A percentile compares a stretch with the other conserved stretches of the same genome.
phyloP scores from a whole-genome alignment of 2,329 filamentous ascomycete species.

The Microsporum audouinii region DNA sequence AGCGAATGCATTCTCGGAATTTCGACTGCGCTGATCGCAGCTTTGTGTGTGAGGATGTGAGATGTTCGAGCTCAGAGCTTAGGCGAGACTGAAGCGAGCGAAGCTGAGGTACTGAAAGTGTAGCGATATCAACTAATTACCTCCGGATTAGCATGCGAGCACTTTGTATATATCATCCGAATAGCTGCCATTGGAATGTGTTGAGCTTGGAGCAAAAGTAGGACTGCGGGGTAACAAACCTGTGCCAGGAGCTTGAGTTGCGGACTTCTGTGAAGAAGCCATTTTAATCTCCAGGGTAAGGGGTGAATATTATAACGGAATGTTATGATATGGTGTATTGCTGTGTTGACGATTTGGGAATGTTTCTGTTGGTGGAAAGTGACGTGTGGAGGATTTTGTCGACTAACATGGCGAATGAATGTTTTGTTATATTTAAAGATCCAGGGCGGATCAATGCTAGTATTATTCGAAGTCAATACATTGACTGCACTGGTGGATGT shows the following conservation, averaged over 20 bases:
- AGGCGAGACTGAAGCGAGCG: conserved; percentile 89
- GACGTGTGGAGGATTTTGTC: neutral
- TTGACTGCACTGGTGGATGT: no score
- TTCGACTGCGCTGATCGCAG: conserved; percentile 81
- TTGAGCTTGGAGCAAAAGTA: neutral
- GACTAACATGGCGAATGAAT: neutral
- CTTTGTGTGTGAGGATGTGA: conserved; percentile 80
- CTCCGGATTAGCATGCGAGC: neutral
- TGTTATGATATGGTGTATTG: neutral
- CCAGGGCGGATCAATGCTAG: neutral
- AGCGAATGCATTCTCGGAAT: conserved; percentile 79
- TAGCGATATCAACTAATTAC: conserved; percentile 54
- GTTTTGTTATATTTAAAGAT: neutral
- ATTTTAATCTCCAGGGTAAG: neutral
- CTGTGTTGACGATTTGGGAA: neutral
- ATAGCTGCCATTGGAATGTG: neutral
- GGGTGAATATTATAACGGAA: neutral
- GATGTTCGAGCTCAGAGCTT: conserved; percentile 88
- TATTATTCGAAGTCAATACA: no score
- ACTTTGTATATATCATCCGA: neutral
- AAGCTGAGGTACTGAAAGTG: conserved; percentile 73
- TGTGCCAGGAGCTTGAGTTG: conserved; percentile 6
- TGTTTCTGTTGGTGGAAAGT: neutral
- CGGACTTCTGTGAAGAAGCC: conserved; percentile 1
- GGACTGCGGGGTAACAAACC: conserved; percentile 1